These are phyloP conservation scores for Neurospora sp. DNA, from an alignment of 2,329 filamentous ascomycete genomes.

Conservation along the genomic window DNA sequence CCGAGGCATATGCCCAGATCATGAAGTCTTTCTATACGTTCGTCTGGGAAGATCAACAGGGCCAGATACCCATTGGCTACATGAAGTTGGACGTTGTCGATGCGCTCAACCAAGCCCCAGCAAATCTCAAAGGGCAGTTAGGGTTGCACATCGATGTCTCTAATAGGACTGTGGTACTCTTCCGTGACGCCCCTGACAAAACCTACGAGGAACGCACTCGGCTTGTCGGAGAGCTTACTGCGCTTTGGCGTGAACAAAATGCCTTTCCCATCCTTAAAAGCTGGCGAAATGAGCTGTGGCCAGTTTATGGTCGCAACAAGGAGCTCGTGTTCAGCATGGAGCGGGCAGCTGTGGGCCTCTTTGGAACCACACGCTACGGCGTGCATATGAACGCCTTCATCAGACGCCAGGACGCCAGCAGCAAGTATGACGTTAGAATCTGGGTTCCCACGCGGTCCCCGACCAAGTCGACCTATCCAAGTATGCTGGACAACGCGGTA, in stretches of 20 bases:
- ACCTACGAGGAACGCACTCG: conserved; percentile 54
- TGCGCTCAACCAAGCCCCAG: conserved; percentile 37
- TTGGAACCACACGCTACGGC: conserved; percentile 70
- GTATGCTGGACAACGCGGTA: conserved; percentile 93
- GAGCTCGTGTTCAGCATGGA: conserved; percentile 66
- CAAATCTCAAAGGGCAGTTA: conserved; percentile 38
- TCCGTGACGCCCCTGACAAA: conserved; percentile 31
- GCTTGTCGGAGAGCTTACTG: conserved; percentile 44
- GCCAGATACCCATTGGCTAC: conserved; percentile 54
- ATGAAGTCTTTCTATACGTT: conserved; percentile 55
- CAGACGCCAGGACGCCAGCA: conserved; percentile 28
- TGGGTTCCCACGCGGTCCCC: conserved; percentile 74
- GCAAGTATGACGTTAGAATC: conserved; percentile 52
- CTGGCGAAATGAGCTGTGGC: conserved; percentile 75
- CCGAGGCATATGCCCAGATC: conserved; percentile 42
- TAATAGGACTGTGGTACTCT: conserved; percentile 53
- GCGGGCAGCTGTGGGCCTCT: conserved; percentile 60
- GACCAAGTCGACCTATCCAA: conserved; percentile 75
- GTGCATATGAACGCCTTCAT: conserved; percentile 74
- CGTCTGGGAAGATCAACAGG: conserved; percentile 51
- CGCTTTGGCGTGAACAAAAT: conserved; percentile 57
- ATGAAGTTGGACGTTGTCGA: conserved; percentile 41
- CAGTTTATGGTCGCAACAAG: conserved; percentile 58
- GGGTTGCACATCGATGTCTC: conserved; percentile 48
- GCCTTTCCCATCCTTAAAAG: conserved; percentile 65